Percentiles rank a stretch among this genome's conserved stretches.
These are phyloP conservation scores for Gardenia jasminoides DNA, from an alignment of 257 asterid species.

Conservation along the genomic window DNA sequence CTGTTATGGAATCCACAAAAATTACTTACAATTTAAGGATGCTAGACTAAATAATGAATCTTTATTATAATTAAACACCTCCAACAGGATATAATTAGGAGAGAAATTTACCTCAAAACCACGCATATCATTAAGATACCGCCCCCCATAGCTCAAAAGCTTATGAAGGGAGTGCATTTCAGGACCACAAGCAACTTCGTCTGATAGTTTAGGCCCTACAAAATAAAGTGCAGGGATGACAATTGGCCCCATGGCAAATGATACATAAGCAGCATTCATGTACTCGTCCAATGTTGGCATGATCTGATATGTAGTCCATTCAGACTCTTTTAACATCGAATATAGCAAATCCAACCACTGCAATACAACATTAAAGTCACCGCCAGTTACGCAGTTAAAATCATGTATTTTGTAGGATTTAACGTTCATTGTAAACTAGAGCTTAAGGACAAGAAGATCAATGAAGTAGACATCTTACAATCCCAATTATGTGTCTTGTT, in stretches of 20 bases:
- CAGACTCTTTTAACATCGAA: conserved; percentile 79
- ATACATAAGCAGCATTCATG: conserved; percentile 61
- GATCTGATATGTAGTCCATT: conserved; percentile 48
- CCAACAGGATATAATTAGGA: too few species aligned
- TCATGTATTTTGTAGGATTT: too few species aligned
- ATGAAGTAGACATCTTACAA: conserved; percentile 49
- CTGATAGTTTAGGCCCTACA: conserved; percentile 74
- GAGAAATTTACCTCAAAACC: conserved; percentile 73
- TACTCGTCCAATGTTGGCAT: conserved; percentile 68
- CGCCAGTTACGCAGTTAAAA: too few species aligned
- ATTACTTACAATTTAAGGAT: neutral
- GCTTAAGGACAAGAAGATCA: neutral
- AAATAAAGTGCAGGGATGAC: conserved; percentile 81
- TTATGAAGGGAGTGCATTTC: conserved; percentile 55
- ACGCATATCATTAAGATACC: conserved; percentile 74
- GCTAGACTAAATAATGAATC: too few species aligned
- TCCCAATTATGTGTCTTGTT: conserved; percentile 56
- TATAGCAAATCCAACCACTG: conserved; percentile 79
- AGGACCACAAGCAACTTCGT: conserved; percentile 55
- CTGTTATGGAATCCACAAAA: conserved; percentile 38
- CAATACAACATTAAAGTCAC: conserved; percentile 30
- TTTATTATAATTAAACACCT: too few species aligned
- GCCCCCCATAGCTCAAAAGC: conserved; percentile 73
- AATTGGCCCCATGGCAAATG: conserved; percentile 89
- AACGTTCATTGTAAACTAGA: too few species aligned